A percentile compares a stretch with the other conserved stretches of the same genome.
These are phyloP conservation scores for Mycosphaerella arachidis DNA, from an alignment of 2,329 filamentous ascomycete species.

Conservation along the genomic window DNA sequence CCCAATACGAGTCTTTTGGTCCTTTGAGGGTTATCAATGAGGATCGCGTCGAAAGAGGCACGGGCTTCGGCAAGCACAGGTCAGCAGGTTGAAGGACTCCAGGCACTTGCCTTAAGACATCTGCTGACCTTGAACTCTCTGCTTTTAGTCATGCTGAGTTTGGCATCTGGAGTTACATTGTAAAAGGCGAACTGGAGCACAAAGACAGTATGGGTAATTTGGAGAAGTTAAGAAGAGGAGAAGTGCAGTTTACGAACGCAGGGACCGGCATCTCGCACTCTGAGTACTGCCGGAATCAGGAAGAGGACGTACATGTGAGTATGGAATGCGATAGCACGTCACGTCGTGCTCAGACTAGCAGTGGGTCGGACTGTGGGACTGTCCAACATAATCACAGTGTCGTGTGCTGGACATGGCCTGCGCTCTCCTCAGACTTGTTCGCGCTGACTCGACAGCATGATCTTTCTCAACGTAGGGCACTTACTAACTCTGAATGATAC, in stretches of 20 bases:
- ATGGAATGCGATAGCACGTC: no score
- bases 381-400: no score
- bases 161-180: slow-evolving; percentile 84
- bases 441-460: no score
- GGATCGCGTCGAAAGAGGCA: slow-evolving; percentile 69
- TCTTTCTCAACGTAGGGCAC: no score
- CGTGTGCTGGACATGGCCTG: no score
- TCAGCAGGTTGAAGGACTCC: no score
- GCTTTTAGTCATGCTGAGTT: slow-evolving; percentile 65
- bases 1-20: slow-evolving; percentile 64
- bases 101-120: no score
- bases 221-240: slow-evolving; percentile 69
- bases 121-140: no score
- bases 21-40: slow-evolving; percentile 82
- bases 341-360: no score
- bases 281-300: slow-evolving; percentile 71
- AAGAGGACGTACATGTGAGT: slow-evolving; percentile 60
- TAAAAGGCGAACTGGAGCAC: slow-evolving; percentile 82
- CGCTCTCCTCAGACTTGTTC: no score
- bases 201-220: slow-evolving; percentile 73
- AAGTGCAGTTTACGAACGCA: slow-evolving; percentile 88
- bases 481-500: no score
- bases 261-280: slow-evolving; percentile 75
- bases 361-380: no score
- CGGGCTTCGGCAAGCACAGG: slow-evolving; percentile 76